A percentile compares a stretch with the other conserved stretches of the same genome.
Conservation (phyloP, 345 rosid genomes). For the Rhizophora mangle region DNA sequence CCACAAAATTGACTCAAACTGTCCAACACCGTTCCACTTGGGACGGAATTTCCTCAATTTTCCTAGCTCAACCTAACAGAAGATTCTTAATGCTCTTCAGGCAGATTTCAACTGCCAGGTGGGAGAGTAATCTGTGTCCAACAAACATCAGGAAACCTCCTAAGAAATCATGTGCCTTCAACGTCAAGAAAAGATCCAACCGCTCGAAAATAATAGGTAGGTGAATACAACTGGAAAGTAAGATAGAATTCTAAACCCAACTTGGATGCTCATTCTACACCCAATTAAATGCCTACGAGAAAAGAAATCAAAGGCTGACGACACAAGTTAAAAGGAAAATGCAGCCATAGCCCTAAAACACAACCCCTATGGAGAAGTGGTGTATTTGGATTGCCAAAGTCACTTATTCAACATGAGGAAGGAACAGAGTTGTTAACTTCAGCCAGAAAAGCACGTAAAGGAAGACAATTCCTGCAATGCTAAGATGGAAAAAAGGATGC, state of each 20-base stretch:
- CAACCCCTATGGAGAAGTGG: too few species aligned
- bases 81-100: slow-evolving; percentile 5
- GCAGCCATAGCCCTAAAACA: too few species aligned
- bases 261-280: too few species aligned
- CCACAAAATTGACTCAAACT: slow-evolving; percentile 20
- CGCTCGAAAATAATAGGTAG: slow-evolving; percentile 22
- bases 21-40: neutral
- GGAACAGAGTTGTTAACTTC: slow-evolving; percentile 34
- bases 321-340: too few species aligned
- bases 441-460: slow-evolving; percentile 92
- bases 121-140: slow-evolving; percentile 81
- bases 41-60: neutral
- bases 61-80: neutral
- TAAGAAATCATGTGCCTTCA: slow-evolving; percentile 69
- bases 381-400: neutral
- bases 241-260: too few species aligned
- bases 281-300: too few species aligned
- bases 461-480: slow-evolving; percentile 77
- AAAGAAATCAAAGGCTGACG: too few species aligned
- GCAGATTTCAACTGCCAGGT: slow-evolving; percentile 84
- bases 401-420: neutral
- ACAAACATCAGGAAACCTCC: slow-evolving; percentile 76
- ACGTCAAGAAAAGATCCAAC: slow-evolving; percentile 90
- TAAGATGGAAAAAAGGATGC: slow-evolving; percentile 75
- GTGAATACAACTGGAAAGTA: neutral